Conservation (phyloP, 768 basidiomycete species). For the Lactifluus echinatus region DNA sequence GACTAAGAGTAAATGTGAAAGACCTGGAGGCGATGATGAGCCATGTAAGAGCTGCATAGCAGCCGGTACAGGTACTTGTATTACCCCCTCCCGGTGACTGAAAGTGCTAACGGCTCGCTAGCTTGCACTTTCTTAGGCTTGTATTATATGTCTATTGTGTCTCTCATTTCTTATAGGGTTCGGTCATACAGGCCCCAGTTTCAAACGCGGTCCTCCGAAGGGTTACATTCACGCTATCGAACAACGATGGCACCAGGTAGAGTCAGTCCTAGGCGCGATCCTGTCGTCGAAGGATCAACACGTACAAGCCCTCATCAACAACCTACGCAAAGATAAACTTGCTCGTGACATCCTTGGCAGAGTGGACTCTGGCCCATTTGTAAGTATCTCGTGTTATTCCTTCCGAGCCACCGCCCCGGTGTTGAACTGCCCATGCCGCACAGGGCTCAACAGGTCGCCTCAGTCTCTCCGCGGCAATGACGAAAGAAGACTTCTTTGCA, state of each 20-base stretch:
- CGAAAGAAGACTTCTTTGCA: slow-evolving; percentile 73
- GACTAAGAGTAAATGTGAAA: slow-evolving; percentile 82
- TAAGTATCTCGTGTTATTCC: slow-evolving; percentile 27
- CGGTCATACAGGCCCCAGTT: slow-evolving; percentile 52
- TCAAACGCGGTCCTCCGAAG: slow-evolving; percentile 78
- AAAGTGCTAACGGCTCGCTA: slow-evolving; percentile 27
- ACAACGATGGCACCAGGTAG: slow-evolving; percentile 86
- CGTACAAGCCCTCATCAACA: slow-evolving; percentile 52
- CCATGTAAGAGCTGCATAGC: slow-evolving; percentile 57
- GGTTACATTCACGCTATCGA: slow-evolving; percentile 93
- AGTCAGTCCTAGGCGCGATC: slow-evolving; percentile 78
- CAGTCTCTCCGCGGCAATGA: slow-evolving; percentile 50
- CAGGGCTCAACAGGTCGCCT: slow-evolving; percentile 65
- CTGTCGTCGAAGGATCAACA: slow-evolving; percentile 61
- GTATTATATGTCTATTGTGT: not conserved
- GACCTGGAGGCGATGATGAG: slow-evolving; percentile 36
- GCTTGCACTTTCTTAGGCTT: slow-evolving; percentile 61
- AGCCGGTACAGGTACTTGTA: slow-evolving; percentile 40
- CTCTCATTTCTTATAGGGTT: not conserved
- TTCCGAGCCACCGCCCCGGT: slow-evolving; percentile 1
- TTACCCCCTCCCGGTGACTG: not conserved
- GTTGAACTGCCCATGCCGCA: not conserved
- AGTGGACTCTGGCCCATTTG: slow-evolving; percentile 77
- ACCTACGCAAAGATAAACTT: slow-evolving; percentile 62
- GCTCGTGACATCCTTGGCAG: slow-evolving; percentile 68